phyloP scores from a whole-genome alignment of 495 filamentous ascomycete species.

The Bacidia rubella region DNA sequence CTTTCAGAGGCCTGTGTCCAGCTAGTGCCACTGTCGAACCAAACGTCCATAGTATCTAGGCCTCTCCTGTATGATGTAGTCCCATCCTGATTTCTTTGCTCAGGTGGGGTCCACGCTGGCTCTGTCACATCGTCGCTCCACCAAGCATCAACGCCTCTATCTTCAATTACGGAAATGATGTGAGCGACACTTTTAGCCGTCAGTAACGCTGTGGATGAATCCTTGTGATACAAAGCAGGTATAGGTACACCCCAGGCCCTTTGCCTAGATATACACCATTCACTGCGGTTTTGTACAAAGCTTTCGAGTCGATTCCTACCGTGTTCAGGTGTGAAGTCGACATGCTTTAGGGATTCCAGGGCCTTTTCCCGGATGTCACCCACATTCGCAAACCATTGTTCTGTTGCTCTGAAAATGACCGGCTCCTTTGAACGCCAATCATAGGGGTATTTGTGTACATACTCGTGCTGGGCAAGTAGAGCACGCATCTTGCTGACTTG shows the following conservation, averaged over 20 bases:
- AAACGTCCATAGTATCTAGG: slow-evolving; percentile 98
- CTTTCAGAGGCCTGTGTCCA: slow-evolving; percentile 52
- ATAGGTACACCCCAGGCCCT: slow-evolving; percentile 95
- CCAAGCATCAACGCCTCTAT: slow-evolving; percentile 79
- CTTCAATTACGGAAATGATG: slow-evolving; percentile 64
- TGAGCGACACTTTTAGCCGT: slow-evolving; percentile 69
- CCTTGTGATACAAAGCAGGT: slow-evolving; percentile 65
- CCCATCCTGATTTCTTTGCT: slow-evolving; percentile 31
- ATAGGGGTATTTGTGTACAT: slow-evolving; percentile 88
- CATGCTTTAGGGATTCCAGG: slow-evolving; percentile 49
- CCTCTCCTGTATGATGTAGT: slow-evolving; percentile 48
- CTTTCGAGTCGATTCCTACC: slow-evolving; percentile 62
- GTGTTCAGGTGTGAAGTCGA: slow-evolving; percentile 63
- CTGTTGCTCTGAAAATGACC: slow-evolving; percentile 79
- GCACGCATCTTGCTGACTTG: slow-evolving; percentile 37
- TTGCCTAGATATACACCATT: slow-evolving; percentile 99
- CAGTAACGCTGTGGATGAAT: slow-evolving; percentile 55
- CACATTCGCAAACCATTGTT: slow-evolving; percentile 96
- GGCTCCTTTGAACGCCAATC: slow-evolving; percentile 94
- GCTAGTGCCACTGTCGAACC: slow-evolving; percentile 96
- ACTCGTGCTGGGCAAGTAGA: slow-evolving; percentile 54
- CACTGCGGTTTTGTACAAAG: slow-evolving; percentile 74
- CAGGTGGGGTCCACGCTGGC: slow-evolving; percentile 53
- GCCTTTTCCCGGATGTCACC: slow-evolving; percentile 62
- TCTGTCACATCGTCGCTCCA: slow-evolving; percentile 73